These are phyloP conservation scores for Dioscorea cayenensis DNA, from an alignment of 116 monocot genomes.

Conservation along the genomic window DNA sequence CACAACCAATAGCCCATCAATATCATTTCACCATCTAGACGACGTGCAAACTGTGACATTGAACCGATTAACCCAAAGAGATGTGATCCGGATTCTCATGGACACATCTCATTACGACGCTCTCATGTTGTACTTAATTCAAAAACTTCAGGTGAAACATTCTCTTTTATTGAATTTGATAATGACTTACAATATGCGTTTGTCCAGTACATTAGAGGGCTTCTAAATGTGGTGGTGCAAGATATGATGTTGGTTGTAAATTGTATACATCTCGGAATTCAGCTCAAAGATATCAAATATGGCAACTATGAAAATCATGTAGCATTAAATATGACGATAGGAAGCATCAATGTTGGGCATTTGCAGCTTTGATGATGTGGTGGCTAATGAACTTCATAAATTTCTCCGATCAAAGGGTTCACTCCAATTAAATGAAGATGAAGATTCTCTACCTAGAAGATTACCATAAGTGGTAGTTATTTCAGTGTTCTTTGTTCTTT, in stretches of 20 bases:
- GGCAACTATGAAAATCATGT: conserved; percentile 46
- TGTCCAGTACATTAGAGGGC: conserved; percentile 74
- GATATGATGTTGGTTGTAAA: conserved; percentile 31
- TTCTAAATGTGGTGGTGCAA: conserved; percentile 77
- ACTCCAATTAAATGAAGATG: no score
- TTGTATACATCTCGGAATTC: conserved; percentile 23
- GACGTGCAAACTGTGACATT: conserved; percentile 17
- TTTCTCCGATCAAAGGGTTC: no score
- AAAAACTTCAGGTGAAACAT: conserved; percentile 61
- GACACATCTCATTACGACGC: conserved; percentile 51
- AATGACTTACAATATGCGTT: conserved; percentile 63
- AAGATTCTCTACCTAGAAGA: no score
- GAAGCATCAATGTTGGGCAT: conserved; percentile 44
- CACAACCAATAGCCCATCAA: conserved; percentile 38
- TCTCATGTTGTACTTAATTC: conserved; percentile 52
- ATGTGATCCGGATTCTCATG: conserved; percentile 13
- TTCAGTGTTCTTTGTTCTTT: no score
- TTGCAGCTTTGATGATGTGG: no score
- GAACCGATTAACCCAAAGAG: conserved; percentile 4
- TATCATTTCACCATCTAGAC: conserved; percentile 44
- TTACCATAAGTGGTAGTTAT: no score
- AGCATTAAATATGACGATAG: conserved; percentile 19
- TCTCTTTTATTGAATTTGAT: conserved; percentile 71
- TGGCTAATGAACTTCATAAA: no score
- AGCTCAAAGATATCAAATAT: conserved; percentile 31